Evolutionary conservation across 257 asterid genomes (phyloP), one percentile per base, ranked within the genome.

Genomic region (Eucommia ulmoides): DNA sequence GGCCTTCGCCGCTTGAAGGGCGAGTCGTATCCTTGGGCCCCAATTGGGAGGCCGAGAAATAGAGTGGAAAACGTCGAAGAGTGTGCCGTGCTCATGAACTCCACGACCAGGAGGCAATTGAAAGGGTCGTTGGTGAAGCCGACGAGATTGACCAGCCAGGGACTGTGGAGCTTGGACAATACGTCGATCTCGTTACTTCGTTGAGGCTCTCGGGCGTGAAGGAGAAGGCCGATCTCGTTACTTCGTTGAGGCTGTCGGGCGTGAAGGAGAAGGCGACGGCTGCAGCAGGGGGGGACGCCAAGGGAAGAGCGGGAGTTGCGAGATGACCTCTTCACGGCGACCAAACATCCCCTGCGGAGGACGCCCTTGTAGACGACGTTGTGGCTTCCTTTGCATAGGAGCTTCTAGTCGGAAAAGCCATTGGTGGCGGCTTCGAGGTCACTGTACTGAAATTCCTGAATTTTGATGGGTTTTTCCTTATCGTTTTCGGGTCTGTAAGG

Each of bases 371-470:
- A 87, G 4, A 87, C 93, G 20, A 69, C 63, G 10, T 93, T 94
- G 45, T 83, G 79, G 63, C 93, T 83, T 46, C 94, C 94, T 52
- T 78, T 83, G 12, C 96, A 94, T 1, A 87, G 81, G 20, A 87
- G 76, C 20, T 87, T 78, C 16, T 61, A 59, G 10, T 71, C 23
- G 21, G 93, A 76, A 78, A 85, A 84, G 16, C 68, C 81, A 54
- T 66, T 49, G 25, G 95, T 85, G 72, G 92, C 78, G 22, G 74
- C 9, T 23, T 54, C 65, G 26, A 85, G 87, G 47, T 80, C 78
- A 9, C 93, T 52, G 68, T 68, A 76, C 22, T 71, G 51, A 23
- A 78, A 83, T 45, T 78, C 65, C 4, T 52, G 29, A 19, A 78
- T 71, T 24, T 61, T 49, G 20, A 22, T 51, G 11, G 75, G 66